Conservation (phyloP, 495 filamentous ascomycete species). For the Hamigera avellanea region DNA sequence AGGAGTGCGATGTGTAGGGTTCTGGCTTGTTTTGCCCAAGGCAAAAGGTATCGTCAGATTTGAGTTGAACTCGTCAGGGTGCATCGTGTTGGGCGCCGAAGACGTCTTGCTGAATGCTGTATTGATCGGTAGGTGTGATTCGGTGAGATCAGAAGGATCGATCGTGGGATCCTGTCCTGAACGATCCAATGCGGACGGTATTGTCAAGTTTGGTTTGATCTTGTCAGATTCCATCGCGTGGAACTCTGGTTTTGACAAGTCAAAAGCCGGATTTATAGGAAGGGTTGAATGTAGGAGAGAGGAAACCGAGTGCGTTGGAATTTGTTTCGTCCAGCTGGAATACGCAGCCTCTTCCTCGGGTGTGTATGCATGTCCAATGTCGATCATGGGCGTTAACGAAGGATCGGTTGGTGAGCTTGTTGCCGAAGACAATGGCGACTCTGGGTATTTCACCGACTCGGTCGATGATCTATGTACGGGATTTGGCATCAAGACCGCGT, state of each 20-base stretch:
- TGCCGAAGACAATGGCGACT: constrained; percentile 7
- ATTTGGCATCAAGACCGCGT: constrained; percentile 6
- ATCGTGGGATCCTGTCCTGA: neutral
- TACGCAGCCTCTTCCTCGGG: constrained; percentile 3
- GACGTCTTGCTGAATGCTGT: constrained; percentile 15
- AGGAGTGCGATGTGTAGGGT: neutral
- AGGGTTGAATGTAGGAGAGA: constrained; percentile 13
- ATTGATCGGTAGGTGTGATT: constrained; percentile 3
- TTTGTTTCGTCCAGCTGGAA: constrained; percentile 4
- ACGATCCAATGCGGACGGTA: constrained; percentile 2
- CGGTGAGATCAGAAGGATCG: neutral
- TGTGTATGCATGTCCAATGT: constrained; percentile 6
- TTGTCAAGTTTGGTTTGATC: constrained; percentile 1
- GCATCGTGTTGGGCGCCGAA: neutral
- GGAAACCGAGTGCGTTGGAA: constrained; percentile 6
- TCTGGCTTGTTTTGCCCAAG: neutral
- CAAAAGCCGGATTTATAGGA: constrained; percentile 21
- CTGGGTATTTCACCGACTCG: constrained; percentile 4
- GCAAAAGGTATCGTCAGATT: constrained; percentile 5
- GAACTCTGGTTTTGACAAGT: neutral
- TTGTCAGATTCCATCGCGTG: neutral
- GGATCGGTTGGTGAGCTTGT: constrained; percentile 10
- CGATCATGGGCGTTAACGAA: constrained; percentile 3
- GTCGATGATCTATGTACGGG: constrained; percentile 1
- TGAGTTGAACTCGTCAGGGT: neutral